A percentile compares a stretch with the other conserved stretches of the same genome.
These are phyloP conservation scores for Lachnellula arida DNA, from an alignment of 2,329 filamentous ascomycete genomes.

Conservation along the genomic window DNA sequence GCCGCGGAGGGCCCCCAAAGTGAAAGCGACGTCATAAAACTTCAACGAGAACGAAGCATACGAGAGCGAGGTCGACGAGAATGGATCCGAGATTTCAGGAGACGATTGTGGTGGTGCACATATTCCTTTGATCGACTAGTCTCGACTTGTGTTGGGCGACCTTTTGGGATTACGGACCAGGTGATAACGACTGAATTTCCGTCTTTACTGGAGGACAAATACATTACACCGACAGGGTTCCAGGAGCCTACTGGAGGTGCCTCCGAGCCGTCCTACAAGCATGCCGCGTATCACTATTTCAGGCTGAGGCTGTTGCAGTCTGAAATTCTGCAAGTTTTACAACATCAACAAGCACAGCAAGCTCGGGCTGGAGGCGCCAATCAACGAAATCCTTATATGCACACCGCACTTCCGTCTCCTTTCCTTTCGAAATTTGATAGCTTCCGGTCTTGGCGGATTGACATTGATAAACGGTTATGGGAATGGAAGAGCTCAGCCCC, in stretches of 20 bases:
- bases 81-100: conserved; percentile 79
- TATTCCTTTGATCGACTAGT: conserved; percentile 95
- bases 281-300: conserved; percentile 89
- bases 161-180: conserved; percentile 93
- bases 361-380: conserved; percentile 64
- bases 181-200: conserved; percentile 95
- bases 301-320: conserved; percentile 84
- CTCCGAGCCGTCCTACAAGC: conserved; percentile 75
- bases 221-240: conserved; percentile 78
- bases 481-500: conserved; percentile 86
- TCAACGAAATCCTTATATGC: conserved; percentile 65
- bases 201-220: conserved; percentile 79
- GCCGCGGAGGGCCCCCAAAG: conserved; percentile 34
- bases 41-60: conserved; percentile 32
- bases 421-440: conserved; percentile 80
- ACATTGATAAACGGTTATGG: conserved; percentile 77
- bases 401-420: conserved; percentile 73
- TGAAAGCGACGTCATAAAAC: conserved; percentile 29
- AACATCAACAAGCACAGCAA: conserved; percentile 83
- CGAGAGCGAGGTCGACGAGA: conserved; percentile 65
- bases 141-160: conserved; percentile 86
- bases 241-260: conserved; percentile 48
- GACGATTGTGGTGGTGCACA: conserved; percentile 93
- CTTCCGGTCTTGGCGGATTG: conserved; percentile 81
- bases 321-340: conserved; percentile 89